Conservation (phyloP, 1,284 basidiomycete species). For the Farysia itapuensis region DNA sequence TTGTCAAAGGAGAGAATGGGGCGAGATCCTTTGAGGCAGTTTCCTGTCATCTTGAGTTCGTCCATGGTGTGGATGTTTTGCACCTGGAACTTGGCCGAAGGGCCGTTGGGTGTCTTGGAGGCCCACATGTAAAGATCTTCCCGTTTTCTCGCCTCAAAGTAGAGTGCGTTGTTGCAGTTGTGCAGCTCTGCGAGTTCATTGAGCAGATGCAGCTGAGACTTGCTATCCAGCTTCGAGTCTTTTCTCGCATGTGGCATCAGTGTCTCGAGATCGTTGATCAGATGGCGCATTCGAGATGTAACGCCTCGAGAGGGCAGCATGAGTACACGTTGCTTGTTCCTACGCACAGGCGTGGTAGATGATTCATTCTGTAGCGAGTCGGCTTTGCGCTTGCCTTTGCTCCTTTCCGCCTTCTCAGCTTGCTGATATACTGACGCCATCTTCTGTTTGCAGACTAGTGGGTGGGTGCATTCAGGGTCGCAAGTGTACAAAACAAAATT, state of each 20-base stretch:
- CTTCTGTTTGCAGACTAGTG: no score
- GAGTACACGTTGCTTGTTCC: conserved; percentile 71
- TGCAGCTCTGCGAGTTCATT: conserved; percentile 97
- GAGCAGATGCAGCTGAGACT: conserved; percentile 87
- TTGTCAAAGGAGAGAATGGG: conserved; percentile 91
- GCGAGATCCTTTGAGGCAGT: conserved; percentile 92
- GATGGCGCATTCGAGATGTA: conserved; percentile 93
- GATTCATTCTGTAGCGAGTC: conserved; percentile 13
- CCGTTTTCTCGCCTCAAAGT: conserved; percentile 86
- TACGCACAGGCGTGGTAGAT: conserved; percentile 10
- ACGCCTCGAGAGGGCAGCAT: conserved; percentile 90
- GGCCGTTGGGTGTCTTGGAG: conserved; percentile 94
- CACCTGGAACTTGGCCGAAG: conserved; percentile 93
- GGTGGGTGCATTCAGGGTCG: no score
- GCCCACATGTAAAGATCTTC: conserved; percentile 98
- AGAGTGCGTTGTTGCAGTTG: conserved; percentile 96
- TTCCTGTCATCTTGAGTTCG: conserved; percentile 99
- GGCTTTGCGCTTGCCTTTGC: conserved; percentile 46
- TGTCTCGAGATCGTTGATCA: conserved; percentile 90
- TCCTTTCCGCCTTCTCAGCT: conserved; percentile 29
- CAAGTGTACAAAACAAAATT: no score
- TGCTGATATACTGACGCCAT: conserved; percentile 44
- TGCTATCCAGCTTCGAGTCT: conserved; percentile 76
- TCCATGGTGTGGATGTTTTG: conserved; percentile 99
- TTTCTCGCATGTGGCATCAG: conserved; percentile 95